These are phyloP conservation scores for Neckera pumila DNA, from an alignment of 225 moss, liverwort and hornwort species.

Conservation along the genomic window DNA sequence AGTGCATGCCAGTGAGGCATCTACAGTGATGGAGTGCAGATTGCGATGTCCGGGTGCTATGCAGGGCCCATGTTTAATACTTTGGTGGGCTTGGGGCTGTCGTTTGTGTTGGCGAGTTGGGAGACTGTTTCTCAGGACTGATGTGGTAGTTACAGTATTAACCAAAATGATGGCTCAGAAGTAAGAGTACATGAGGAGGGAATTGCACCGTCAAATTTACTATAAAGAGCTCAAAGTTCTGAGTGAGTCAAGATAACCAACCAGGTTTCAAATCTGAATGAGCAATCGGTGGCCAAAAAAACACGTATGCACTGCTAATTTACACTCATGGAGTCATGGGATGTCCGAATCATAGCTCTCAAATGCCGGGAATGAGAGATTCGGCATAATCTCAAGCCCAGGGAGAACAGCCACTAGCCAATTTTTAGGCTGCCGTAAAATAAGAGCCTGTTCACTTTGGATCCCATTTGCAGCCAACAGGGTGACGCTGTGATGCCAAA, in stretches of 20 bases:
- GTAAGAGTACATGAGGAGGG: background rate
- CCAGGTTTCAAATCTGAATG: no score
- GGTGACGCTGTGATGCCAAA: background rate
- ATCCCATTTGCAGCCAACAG: no score
- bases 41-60: slow-evolving; percentile 76
- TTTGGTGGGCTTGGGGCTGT: slow-evolving; percentile 60
- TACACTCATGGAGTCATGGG: background rate
- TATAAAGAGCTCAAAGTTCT: background rate
- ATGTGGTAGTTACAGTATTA: no score
- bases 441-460: no score
- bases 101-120: slow-evolving; percentile 74
- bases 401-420: no score
- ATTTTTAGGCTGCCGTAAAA: background rate
- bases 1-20: no score
- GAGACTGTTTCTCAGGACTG: slow-evolving; percentile 11
- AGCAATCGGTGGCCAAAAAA: no score
- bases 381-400: background rate
- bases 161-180: no score
- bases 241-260: background rate
- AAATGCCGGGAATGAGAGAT: background rate
- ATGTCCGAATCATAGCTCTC: background rate
- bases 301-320: background rate
- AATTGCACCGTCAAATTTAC: background rate
- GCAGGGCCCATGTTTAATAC: slow-evolving; percentile 83
- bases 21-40: slow-evolving; percentile 42